A percentile compares a stretch with the other conserved stretches of the same genome.
These are phyloP conservation scores for Sphagnum tenellum DNA, from an alignment of 225 moss, liverwort and hornwort species.

Conservation along the genomic window DNA sequence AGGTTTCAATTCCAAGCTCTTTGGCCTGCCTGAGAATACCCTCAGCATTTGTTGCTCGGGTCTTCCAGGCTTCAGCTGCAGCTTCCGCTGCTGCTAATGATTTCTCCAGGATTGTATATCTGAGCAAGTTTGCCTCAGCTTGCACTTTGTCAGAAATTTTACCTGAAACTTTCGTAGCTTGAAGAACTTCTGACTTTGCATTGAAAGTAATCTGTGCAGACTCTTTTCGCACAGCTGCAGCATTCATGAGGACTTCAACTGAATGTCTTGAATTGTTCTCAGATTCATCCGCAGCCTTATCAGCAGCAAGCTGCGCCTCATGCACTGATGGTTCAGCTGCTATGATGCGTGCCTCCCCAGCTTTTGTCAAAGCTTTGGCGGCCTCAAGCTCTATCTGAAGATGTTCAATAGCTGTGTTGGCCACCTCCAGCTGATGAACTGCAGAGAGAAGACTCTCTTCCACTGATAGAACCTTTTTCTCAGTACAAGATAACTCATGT, in stretches of 20 bases:
- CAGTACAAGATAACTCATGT: constrained; percentile 45
- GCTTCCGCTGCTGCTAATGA: constrained; percentile 53
- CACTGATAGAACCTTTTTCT: constrained; percentile 33
- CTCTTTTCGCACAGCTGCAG: constrained; percentile 26
- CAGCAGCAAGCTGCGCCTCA: constrained; percentile 32
- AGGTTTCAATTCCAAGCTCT: constrained; percentile 26
- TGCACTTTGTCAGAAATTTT: constrained; percentile 46
- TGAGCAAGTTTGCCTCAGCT: constrained; percentile 26
- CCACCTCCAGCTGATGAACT: constrained; percentile 27
- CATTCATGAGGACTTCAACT: constrained; percentile 37
- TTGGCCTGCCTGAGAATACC: constrained; percentile 25
- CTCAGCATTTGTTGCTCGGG: constrained; percentile 48
- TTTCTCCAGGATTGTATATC: constrained; percentile 51
- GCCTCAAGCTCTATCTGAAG: constrained; percentile 44
- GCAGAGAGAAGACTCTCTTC: constrained; percentile 41
- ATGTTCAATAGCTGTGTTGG: constrained; percentile 34
- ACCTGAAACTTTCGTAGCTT: constrained; percentile 28
- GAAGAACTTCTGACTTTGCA: constrained; percentile 50
- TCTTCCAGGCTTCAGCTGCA: constrained; percentile 61
- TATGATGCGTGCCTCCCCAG: constrained; percentile 34
- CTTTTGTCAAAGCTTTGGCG: constrained; percentile 25
- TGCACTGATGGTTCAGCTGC: constrained; percentile 40
- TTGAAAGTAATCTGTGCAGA: constrained; percentile 30
- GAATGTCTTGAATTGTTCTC: constrained; percentile 32
- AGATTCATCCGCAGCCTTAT: constrained; percentile 19